These are phyloP conservation scores for Arthrobotrys entomopaga DNA, from an alignment of 2,329 filamentous ascomycete genomes.

Conservation along the genomic window DNA sequence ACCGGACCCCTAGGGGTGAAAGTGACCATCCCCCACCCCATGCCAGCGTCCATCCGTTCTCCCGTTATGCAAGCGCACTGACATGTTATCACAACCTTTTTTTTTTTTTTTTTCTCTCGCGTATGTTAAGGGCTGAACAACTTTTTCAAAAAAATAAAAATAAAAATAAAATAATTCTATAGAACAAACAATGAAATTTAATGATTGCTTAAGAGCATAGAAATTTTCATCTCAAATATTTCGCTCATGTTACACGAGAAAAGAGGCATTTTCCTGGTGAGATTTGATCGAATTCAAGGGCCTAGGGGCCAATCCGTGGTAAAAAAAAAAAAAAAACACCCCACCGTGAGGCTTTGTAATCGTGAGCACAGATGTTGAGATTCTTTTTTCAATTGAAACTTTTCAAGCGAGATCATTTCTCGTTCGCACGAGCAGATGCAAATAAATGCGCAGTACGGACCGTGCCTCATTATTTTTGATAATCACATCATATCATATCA, in stretches of 20 bases:
- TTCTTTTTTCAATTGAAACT: background rate
- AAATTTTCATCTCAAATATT: too few species aligned
- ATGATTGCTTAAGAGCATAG: too few species aligned
- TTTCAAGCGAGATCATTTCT: background rate
- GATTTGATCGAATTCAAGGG: background rate
- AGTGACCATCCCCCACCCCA: background rate
- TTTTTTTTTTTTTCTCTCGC: too few species aligned
- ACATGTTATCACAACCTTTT: constrained; percentile 16
- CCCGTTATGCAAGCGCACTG: constrained; percentile 53
- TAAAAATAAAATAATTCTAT: too few species aligned
- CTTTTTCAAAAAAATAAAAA: too few species aligned
- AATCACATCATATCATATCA: too few species aligned
- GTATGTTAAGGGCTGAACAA: constrained; percentile 25
- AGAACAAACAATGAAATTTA: too few species aligned
- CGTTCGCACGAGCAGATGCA: background rate
- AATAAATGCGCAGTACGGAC: background rate
- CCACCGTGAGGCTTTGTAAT: background rate
- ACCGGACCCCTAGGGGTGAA: too few species aligned
- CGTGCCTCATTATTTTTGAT: background rate
- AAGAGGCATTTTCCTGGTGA: constrained; percentile 16
- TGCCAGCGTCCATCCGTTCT: constrained; percentile 28
- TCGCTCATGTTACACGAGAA: constrained; percentile 9
- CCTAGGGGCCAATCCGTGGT: too few species aligned
- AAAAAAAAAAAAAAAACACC: too few species aligned
- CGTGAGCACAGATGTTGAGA: constrained; percentile 12